These are phyloP conservation scores for Phlebiopsis flavidoalba DNA, from an alignment of 768 basidiomycete species.

Conservation along the genomic window DNA sequence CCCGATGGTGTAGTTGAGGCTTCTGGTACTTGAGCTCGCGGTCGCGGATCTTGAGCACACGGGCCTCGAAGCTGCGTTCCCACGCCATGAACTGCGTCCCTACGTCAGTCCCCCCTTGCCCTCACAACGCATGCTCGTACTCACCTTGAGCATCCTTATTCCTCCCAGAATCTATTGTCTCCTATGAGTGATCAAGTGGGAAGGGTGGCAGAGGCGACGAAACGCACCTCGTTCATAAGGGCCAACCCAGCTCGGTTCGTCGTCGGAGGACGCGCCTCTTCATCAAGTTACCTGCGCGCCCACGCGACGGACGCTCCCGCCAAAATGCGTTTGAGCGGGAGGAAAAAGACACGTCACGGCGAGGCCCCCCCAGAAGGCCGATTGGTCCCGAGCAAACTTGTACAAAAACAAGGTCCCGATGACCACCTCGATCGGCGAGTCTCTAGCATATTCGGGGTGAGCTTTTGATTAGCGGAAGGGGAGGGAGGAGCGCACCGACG, in stretches of 20 bases:
- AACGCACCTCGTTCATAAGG: slow-evolving; percentile 77
- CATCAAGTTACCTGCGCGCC: slow-evolving; percentile 79
- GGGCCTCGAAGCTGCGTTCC: slow-evolving; percentile 86
- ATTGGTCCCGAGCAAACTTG: slow-evolving; percentile 71
- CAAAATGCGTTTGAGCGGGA: slow-evolving; percentile 76
- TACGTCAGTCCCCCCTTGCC: not conserved
- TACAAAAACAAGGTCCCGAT: slow-evolving; percentile 77
- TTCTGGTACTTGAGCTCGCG: slow-evolving; percentile 83
- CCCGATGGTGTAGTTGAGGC: slow-evolving; percentile 84
- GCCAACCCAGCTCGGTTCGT: slow-evolving; percentile 87
- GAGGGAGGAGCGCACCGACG: slow-evolving; percentile 45
- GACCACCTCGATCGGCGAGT: slow-evolving; percentile 73
- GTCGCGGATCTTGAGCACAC: slow-evolving; percentile 66
- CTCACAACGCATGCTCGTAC: not conserved
- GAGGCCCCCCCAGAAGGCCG: slow-evolving; percentile 60
- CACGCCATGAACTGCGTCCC: slow-evolving; percentile 81
- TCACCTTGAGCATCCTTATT: slow-evolving; percentile 83
- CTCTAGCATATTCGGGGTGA: slow-evolving; percentile 33
- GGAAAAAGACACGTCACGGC: slow-evolving; percentile 60
- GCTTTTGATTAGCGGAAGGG: no score
- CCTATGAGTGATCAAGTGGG: not conserved
- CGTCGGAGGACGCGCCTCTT: no score
- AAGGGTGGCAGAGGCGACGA: not conserved
- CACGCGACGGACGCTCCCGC: slow-evolving; percentile 68
- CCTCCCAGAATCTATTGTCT: slow-evolving; percentile 61